phyloP scores from a whole-genome alignment of 2,329 filamentous ascomycete species.

The Pseudocercospora vitis region DNA sequence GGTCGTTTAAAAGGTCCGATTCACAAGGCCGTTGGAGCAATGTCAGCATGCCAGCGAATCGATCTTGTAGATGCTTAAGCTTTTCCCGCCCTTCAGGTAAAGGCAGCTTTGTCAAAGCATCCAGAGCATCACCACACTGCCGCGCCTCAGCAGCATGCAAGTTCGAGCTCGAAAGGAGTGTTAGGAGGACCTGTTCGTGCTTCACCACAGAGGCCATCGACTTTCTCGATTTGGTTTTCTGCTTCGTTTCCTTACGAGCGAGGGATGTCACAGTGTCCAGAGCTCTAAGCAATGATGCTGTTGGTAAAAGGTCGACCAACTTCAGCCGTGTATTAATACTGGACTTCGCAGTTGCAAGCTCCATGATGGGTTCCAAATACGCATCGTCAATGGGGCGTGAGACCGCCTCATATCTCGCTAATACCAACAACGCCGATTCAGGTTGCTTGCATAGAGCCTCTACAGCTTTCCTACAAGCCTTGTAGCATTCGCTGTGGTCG shows the following conservation, averaged over 20 bases:
- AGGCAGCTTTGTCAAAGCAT: neutral
- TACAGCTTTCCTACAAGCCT: conserved; percentile 1
- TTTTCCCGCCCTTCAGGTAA: neutral
- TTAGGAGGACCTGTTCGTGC: neutral
- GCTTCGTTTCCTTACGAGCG: too few species aligned
- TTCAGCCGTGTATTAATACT: neutral
- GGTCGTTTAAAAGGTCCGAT: neutral
- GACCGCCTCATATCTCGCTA: neutral
- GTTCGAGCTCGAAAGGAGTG: neutral
- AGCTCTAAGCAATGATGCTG: neutral
- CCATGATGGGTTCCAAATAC: neutral
- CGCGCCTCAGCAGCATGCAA: neutral
- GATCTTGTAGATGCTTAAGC: neutral
- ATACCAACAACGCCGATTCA: neutral
- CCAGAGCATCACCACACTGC: neutral
- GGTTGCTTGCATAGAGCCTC: conserved; percentile 11
- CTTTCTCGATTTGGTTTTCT: neutral
- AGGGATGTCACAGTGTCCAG: neutral
- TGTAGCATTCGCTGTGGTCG: conserved; percentile 4
- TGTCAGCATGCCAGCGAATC: neutral
- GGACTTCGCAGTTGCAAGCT: neutral
- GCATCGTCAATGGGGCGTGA: neutral
- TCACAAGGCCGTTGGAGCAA: neutral
- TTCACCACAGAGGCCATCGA: too few species aligned
- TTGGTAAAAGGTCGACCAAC: neutral